Evolutionary conservation across 495 filamentous ascomycete genomes (phyloP).

Genomic region (Penicillium bovifimosum): DNA sequence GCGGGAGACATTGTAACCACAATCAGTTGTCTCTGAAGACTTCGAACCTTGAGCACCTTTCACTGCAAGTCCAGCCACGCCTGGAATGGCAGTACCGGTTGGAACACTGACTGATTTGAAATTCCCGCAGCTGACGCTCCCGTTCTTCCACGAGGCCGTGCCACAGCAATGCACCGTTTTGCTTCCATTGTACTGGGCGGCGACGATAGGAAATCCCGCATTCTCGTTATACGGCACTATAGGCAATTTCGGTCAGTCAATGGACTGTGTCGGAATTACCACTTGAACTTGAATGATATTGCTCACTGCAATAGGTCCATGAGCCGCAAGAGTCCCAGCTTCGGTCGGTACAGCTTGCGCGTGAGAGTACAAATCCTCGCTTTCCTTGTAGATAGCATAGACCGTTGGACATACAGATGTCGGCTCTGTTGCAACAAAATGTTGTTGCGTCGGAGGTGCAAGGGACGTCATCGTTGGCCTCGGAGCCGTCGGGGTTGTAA

Average conservation of each 20-base stretch:
- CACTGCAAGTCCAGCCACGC: background rate
- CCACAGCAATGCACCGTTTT: conserved; percentile 6
- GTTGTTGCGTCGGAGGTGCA: conserved; percentile 50
- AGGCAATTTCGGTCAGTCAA: background rate
- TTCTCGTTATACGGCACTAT: conserved; percentile 2
- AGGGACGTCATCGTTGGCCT: conserved; percentile 17
- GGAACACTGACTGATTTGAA: conserved; percentile 1
- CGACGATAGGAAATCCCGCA: conserved; percentile 7
- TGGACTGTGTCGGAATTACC: too few relatives aligned
- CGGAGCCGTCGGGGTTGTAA: conserved; percentile 23
- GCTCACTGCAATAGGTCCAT: conserved; percentile 6
- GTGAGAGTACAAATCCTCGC: conserved; percentile 18
- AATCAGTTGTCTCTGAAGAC: background rate
- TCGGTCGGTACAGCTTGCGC: conserved; percentile 24
- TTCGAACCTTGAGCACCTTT: background rate
- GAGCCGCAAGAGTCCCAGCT: conserved; percentile 17
- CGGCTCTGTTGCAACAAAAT: conserved; percentile 65
- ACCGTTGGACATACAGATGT: conserved; percentile 56
- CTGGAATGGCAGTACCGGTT: conserved; percentile 4
- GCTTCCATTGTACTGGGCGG: conserved; percentile 3
- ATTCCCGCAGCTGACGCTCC: background rate
- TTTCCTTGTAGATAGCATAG: conserved; percentile 21
- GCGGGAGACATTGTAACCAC: background rate
- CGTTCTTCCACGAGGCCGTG: conserved; percentile 1
- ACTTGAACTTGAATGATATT: background rate